Conservation (phyloP, 352 stramenopile species). For the Thraustochytrium striatum region DNA sequence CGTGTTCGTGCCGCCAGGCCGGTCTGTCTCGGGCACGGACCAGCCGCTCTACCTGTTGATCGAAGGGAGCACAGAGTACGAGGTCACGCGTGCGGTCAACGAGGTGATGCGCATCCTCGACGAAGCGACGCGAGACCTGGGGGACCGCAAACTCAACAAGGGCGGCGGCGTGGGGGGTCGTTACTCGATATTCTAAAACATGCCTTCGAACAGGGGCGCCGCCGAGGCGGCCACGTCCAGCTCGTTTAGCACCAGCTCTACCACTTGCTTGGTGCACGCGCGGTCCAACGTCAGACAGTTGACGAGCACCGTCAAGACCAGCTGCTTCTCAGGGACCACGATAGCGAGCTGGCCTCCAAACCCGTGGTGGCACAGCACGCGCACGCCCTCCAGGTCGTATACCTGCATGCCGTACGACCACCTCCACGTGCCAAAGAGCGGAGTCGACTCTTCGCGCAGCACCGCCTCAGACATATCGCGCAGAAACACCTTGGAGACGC, state of each 20-base stretch:
- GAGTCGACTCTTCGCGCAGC: constrained; percentile 25
- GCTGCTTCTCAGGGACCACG: neutral
- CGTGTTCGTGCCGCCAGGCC: constrained; percentile 75
- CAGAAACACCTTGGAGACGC: neutral
- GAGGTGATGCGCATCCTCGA: constrained; percentile 57
- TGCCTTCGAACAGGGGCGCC: constrained; percentile 3
- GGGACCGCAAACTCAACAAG: too few species aligned
- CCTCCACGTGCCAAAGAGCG: constrained; percentile 2
- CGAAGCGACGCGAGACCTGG: constrained; percentile 52
- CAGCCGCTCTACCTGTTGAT: constrained; percentile 72
- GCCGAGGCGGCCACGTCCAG: neutral
- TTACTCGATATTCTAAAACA: neutral
- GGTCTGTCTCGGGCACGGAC: constrained; percentile 73
- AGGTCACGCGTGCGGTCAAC: constrained; percentile 50
- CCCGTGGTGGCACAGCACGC: neutral
- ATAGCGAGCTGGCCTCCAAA: constrained; percentile 32
- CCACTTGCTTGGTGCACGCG: neutral
- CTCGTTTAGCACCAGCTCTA: constrained; percentile 23
- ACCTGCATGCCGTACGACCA: constrained; percentile 24
- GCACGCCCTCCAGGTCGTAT: neutral
- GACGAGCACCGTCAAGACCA: constrained; percentile 11
- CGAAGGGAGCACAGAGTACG: constrained; percentile 50
- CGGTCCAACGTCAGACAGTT: constrained; percentile 45
- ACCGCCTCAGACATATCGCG: neutral
- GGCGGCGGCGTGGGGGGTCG: too few species aligned